Base-by-base conservation (phyloP, 176 grass and related monocot genomes). In the Triticum timopheevii region DNA sequence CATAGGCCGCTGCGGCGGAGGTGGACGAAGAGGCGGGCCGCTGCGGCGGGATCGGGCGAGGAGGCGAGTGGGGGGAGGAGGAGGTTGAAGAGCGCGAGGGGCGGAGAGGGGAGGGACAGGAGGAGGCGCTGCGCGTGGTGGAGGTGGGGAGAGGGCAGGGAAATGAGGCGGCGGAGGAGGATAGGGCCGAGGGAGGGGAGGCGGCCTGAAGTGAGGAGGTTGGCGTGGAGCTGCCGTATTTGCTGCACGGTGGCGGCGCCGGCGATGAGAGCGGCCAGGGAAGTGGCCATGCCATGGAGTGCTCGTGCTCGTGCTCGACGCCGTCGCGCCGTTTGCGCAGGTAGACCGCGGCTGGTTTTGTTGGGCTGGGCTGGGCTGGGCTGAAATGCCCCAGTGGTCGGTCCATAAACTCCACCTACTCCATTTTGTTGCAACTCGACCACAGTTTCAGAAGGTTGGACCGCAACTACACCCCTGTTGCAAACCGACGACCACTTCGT, bases 131-230 rank as follows among this genome's bases (percentile, higher is more conserved):
- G 90, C 10, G 83, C 82, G 52, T 73, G 83, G 64, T 61, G 68
- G 79, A 74, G 82, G 63, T 83, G 65, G 35, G 42, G 10, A 17
- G 62, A 70, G 61, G 80, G 74, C 8, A 82, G 79, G 34, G 80
- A 79, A 19, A 86, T 74, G 90, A 84, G 56, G 59, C 61, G 90
- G 54, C 47, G 80, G 76, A 92, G 90, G 61, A 90, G 87, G 61
- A 45, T 16, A 31, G 81, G 19, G 0, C 49, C 76, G 72, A 85
- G 87, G 65, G 45, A 31, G 13, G 54, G 22, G 16, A 82, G n/a
- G 85, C 17, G 13, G 69, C 84, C 77, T 10, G 84, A 92, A 25
- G 61, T 83, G 62, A 83, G 62, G 83, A 92, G 27, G 65, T 86
- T 83, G 28, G 83, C 72, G 58, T 88, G 90, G 75, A 88, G 64